Percentiles rank a stretch among this genome's conserved stretches.
Evolutionary conservation across 2,329 filamentous ascomycete genomes (phyloP).

Genomic region (Elsinoe australis): DNA sequence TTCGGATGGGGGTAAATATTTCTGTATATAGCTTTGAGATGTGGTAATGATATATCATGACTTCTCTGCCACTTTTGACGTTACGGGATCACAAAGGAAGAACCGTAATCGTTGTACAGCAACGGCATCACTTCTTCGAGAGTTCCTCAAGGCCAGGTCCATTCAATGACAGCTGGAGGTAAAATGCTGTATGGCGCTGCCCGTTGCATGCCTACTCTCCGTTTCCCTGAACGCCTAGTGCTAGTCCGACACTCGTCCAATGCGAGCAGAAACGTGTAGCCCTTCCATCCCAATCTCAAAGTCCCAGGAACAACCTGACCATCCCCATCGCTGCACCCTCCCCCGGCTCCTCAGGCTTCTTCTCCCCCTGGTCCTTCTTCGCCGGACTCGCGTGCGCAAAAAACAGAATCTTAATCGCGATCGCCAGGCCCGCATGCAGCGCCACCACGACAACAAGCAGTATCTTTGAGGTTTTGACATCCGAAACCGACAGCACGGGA

Average conservation of each 20-base stretch:
- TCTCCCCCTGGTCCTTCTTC: constrained; percentile 2
- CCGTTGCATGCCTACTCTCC: too few species aligned
- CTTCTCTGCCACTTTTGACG: too few species aligned
- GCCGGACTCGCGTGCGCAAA: constrained; percentile 54
- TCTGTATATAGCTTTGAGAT: background rate
- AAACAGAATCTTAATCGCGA: constrained; percentile 95
- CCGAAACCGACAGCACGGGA: constrained; percentile 86
- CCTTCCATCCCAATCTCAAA: background rate
- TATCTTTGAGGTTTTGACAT: constrained; percentile 83
- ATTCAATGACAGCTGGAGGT: too few species aligned
- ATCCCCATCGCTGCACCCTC: background rate
- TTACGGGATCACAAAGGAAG: too few species aligned
- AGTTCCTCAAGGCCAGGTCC: too few species aligned
- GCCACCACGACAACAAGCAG: constrained; percentile 75
- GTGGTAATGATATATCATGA: too few species aligned
- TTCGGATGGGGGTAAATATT: background rate
- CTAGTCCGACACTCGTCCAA: background rate
- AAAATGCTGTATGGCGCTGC: too few species aligned
- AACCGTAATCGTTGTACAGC: too few species aligned
- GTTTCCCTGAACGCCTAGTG: constrained; percentile 2
- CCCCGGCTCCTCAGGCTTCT: constrained; percentile 4
- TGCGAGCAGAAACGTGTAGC: too few species aligned
- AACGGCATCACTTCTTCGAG: too few species aligned
- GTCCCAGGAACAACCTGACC: constrained; percentile 10
- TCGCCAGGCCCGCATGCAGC: constrained; percentile 79